Base-by-base conservation (phyloP, 352 stramenopile genomes). In the Aphanomyces astaci region DNA sequence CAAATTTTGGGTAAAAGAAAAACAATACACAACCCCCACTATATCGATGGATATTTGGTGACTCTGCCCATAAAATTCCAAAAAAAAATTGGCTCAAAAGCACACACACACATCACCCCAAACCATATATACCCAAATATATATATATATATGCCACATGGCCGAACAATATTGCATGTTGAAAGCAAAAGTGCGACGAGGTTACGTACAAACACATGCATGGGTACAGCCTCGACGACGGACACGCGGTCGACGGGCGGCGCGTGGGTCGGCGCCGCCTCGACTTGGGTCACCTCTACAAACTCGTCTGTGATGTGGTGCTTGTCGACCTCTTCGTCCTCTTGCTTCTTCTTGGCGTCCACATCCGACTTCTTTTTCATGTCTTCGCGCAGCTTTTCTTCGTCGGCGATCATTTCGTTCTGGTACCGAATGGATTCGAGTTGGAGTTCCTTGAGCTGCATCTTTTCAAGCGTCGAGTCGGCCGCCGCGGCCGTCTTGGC, bases 371-470 rank as follows among this genome's bases (percentile, higher is more conserved):
- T 78, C 75, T 89, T 91, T 73, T 89, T 84, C 4, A 72, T 83
- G 49, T 95, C 78, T 63, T 92, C 76, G 40, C 88, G 90, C 77
- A 96, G 94, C 76, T 96, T 94, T 70, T 89, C 94, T 82, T 92
- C 83, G 63, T 92, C 84, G 60, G 86, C 87, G 73, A 96, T 95
- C 82, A 96, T 92, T 73, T 98, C 91, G 80, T 98, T 98, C 80
- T 98, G 94, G 78, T 97, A 94, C 15, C 93, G 83, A 60, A 98
- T 88, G 66, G 94, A 95, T 70, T 98, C 85, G 31, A 91, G 80
- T 53, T 71, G 49, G 2, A 63, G 27, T 55, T 65, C 48, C 76
- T 90, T 90, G 64, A 91, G 74, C 73, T 93, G 84, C 62, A 82
- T 80, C 80, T 90, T 86, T 72, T 92, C 78, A 19, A 77, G 69